Conservation (phyloP, 179 eudicot species). For the Amaranthus tricolor region DNA sequence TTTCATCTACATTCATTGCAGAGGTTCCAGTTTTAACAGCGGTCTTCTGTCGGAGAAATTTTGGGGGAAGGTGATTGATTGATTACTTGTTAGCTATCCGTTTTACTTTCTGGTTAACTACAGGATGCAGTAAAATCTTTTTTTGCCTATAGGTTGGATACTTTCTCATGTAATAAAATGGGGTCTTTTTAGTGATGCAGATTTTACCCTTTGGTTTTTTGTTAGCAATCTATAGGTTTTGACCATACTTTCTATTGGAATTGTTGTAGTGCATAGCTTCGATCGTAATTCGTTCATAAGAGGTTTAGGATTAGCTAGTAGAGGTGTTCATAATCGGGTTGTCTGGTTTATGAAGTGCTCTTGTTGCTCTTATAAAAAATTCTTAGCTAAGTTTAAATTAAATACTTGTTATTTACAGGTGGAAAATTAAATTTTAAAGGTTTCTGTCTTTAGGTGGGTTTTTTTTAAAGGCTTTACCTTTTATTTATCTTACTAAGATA, state of each 20-base stretch:
- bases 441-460: too few relatives aligned
- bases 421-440: too few relatives aligned
- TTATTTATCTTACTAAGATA: too few relatives aligned
- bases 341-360: too few relatives aligned
- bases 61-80: conserved; percentile 24
- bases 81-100: conserved; percentile 15
- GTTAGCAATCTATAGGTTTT: conserved; percentile 1
- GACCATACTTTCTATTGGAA: background rate
- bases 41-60: conserved; percentile 52
- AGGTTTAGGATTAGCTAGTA: background rate
- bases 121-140: conserved; percentile 7
- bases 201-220: conserved; percentile 6
- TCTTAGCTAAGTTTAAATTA: too few relatives aligned
- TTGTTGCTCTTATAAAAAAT: too few relatives aligned
- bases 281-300: background rate
- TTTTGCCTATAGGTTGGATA: conserved; percentile 10
- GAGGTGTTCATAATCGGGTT: too few relatives aligned
- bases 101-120: conserved; percentile 4
- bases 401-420: too few relatives aligned
- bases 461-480: too few relatives aligned
- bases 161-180: conserved; percentile 22
- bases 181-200: conserved; percentile 16
- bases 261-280: background rate
- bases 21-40: conserved; percentile 51
- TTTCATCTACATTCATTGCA: conserved; percentile 35